phyloP scores from a whole-genome alignment of 1,284 basidiomycete genomes.

The Caloboletus firmus region DNA sequence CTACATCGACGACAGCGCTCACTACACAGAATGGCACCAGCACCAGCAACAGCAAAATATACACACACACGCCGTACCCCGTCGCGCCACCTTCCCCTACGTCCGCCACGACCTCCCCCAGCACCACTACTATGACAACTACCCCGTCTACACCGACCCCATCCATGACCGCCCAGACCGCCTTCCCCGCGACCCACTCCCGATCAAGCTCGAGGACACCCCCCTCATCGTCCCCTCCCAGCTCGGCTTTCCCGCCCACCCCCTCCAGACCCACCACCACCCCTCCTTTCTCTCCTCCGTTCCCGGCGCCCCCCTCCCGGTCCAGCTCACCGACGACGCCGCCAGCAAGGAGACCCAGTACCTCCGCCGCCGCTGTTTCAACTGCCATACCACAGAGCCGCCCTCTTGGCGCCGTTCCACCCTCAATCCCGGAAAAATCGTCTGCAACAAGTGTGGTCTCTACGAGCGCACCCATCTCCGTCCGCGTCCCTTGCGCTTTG shows the following conservation, averaged over 20 bases:
- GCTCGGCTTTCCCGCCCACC: constrained; percentile 34
- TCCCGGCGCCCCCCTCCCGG: constrained; percentile 50
- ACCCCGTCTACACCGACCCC: constrained; percentile 29
- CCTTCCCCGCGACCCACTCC: constrained; percentile 29
- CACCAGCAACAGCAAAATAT: constrained; percentile 37
- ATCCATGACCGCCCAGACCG: constrained; percentile 24
- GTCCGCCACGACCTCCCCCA: constrained; percentile 62
- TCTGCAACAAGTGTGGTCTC: constrained; percentile 86
- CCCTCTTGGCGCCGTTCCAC: constrained; percentile 82
- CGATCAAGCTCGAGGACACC: constrained; percentile 65
- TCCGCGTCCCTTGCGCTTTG: constrained; percentile 76
- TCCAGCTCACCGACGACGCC: constrained; percentile 84
- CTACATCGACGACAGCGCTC: constrained; percentile 41
- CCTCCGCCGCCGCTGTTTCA: constrained; percentile 79
- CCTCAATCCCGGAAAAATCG: constrained; percentile 84
- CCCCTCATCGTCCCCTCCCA: constrained; percentile 64
- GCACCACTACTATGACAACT: constrained; percentile 34
- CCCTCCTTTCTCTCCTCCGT: constrained; percentile 34
- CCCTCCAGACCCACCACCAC: constrained; percentile 25
- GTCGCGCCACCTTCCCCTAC: constrained; percentile 71
- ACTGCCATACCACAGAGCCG: constrained; percentile 85
- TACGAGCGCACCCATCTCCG: constrained; percentile 83
- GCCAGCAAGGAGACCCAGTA: constrained; percentile 85
- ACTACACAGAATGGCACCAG: constrained; percentile 40
- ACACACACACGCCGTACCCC: constrained; percentile 47